phyloP scores from a whole-genome alignment of 2,329 filamentous ascomycete genomes.

The Colletotrichum incanum region DNA sequence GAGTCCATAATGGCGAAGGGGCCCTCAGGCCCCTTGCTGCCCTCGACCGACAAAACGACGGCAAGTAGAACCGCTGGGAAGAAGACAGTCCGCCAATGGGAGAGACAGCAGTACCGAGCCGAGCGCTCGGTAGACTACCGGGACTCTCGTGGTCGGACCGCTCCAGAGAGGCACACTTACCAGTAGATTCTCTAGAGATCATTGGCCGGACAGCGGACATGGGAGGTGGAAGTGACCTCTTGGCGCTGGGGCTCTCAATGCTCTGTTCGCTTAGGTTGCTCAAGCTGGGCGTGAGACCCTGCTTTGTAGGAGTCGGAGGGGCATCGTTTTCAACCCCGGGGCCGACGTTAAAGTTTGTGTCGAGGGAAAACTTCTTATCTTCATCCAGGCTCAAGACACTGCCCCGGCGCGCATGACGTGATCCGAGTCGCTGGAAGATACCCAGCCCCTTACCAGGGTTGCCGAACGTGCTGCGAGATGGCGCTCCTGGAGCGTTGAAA shows the following conservation, averaged over 20 bases:
- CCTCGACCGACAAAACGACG: slow-evolving; percentile 56
- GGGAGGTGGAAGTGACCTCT: slow-evolving; percentile 59
- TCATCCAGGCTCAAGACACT: slow-evolving; percentile 90
- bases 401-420: slow-evolving; percentile 65
- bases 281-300: slow-evolving; percentile 62
- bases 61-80: slow-evolving; percentile 53
- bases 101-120: slow-evolving; percentile 50
- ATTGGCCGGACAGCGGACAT: slow-evolving; percentile 59
- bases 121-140: slow-evolving; percentile 14
- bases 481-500: slow-evolving; percentile 74
- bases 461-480: slow-evolving; percentile 64
- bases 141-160: slow-evolving; percentile 18
- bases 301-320: slow-evolving; percentile 96
- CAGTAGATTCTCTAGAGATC: slow-evolving; percentile 57
- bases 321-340: slow-evolving; percentile 67
- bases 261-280: slow-evolving; percentile 56
- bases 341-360: slow-evolving; percentile 61
- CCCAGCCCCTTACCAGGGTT: slow-evolving; percentile 74
- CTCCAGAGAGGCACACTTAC: slow-evolving; percentile 59
- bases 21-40: slow-evolving; percentile 51
- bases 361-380: slow-evolving; percentile 74
- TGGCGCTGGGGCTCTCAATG: slow-evolving; percentile 65
- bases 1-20: slow-evolving; percentile 53
- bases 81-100: slow-evolving; percentile 53
- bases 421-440: slow-evolving; percentile 74